phyloP scores from a whole-genome alignment of 805 yeast species.

The Sugiyamaella marilandica region DNA sequence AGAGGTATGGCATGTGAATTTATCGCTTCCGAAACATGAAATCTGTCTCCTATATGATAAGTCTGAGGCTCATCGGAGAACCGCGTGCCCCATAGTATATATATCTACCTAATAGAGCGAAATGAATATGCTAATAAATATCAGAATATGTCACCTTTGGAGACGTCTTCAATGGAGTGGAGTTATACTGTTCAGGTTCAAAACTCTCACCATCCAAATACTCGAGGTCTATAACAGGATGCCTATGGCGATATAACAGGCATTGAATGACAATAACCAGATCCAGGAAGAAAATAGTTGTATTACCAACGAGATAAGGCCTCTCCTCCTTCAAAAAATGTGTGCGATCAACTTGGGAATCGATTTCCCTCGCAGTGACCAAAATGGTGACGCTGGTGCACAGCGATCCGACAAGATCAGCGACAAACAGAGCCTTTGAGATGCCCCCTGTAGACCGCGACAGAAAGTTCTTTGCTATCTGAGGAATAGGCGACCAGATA shows the following conservation, averaged over 20 bases:
- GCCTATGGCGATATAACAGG: conserved; percentile 10
- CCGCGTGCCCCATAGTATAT: too few relatives aligned
- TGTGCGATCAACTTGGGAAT: conserved; percentile 12
- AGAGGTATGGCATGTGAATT: too few relatives aligned
- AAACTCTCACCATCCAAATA: conserved; percentile 5
- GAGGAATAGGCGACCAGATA: conserved; percentile 36
- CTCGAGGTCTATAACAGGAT: background rate
- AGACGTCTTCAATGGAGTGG: background rate
- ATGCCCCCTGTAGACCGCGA: conserved; percentile 40
- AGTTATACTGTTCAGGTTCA: background rate
- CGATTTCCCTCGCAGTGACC: conserved; percentile 23
- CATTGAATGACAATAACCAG: conserved; percentile 26
- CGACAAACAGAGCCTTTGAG: conserved; percentile 27
- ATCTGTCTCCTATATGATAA: too few relatives aligned
- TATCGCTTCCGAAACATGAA: too few relatives aligned
- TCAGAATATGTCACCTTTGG: background rate
- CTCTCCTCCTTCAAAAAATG: conserved; percentile 28
- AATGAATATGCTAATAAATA: background rate
- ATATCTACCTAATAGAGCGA: too few relatives aligned
- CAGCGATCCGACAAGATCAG: conserved; percentile 26
- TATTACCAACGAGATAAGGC: conserved; percentile 29
- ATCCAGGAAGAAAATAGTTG: conserved; percentile 25
- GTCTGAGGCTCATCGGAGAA: too few relatives aligned
- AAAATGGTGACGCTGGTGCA: conserved; percentile 28
- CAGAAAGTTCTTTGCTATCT: conserved; percentile 35